phyloP scores from a whole-genome alignment of 441 rosid genomes.

The Euphorbia schlechtendalii region DNA sequence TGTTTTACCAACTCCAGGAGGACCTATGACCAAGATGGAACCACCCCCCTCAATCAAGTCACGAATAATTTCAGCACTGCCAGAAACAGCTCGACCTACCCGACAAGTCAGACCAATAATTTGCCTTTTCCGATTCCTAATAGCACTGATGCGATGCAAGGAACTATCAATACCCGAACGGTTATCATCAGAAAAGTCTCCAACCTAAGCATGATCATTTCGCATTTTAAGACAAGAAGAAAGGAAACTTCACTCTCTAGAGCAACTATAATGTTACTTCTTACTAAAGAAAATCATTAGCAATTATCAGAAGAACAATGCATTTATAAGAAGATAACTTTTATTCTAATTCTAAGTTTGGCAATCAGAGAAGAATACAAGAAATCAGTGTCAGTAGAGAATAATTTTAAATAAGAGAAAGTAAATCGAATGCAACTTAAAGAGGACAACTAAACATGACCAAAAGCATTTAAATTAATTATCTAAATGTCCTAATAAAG shows the following conservation, averaged over 20 bases:
- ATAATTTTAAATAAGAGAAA: not conserved
- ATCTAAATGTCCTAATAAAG: constrained; percentile 3
- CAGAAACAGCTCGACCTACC: constrained; percentile 80
- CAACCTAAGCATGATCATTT: constrained; percentile 49
- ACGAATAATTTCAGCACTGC: constrained; percentile 74
- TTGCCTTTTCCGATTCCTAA: constrained; percentile 81
- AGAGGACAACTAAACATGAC: not conserved
- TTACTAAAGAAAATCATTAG: not conserved
- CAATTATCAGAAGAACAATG: constrained; percentile 2
- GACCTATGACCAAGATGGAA: constrained; percentile 86
- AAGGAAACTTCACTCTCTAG: constrained; percentile 3
- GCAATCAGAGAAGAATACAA: not conserved
- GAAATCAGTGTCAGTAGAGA: not conserved
- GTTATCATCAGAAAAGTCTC: constrained; percentile 90
- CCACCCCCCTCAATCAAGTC: constrained; percentile 85
- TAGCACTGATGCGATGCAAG: constrained; percentile 91
- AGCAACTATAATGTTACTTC: not conserved
- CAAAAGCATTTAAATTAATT: not conserved
- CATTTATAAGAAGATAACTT: not conserved
- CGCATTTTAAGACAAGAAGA: constrained; percentile 14
- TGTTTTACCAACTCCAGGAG: constrained; percentile 96
- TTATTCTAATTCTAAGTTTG: not conserved
- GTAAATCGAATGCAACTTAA: not conserved
- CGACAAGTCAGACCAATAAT: constrained; percentile 89
- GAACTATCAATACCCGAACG: constrained; percentile 84